Conservation (phyloP, 2,329 filamentous ascomycete species). For the Penicillium capsulatum region DNA sequence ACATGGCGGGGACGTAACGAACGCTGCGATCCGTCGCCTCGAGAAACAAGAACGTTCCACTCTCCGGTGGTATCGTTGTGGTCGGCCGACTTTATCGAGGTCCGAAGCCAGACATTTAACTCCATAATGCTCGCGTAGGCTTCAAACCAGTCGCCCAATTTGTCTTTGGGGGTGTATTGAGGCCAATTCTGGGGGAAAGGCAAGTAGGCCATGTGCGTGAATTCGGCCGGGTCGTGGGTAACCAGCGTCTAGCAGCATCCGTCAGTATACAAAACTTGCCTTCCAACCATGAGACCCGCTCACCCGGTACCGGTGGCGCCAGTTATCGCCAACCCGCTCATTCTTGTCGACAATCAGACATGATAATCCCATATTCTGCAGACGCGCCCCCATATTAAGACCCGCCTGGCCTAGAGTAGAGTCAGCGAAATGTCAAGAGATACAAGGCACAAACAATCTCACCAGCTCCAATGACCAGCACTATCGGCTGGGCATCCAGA, state of each 20-base stretch:
- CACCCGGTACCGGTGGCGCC: constrained; percentile 48
- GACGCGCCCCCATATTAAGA: constrained; percentile 40
- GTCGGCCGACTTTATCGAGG: constrained; percentile 36
- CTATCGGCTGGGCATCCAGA: constrained; percentile 35
- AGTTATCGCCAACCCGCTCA: constrained; percentile 48
- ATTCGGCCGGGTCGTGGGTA: constrained; percentile 41
- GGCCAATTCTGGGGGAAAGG: constrained; percentile 44
- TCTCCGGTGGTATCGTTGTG: constrained; percentile 37
- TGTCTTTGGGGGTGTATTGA: constrained; percentile 45
- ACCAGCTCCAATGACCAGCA: constrained; percentile 43
- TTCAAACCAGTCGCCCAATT: constrained; percentile 49
- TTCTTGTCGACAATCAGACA: constrained; percentile 46
- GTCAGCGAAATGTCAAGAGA: no score
- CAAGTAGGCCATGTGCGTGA: constrained; percentile 37
- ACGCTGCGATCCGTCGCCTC: constrained; percentile 26
- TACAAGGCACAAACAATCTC: constrained; percentile 4
- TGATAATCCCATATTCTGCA: constrained; percentile 39
- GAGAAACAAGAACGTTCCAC: constrained; percentile 39
- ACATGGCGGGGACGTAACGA: constrained; percentile 42
- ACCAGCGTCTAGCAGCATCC: constrained; percentile 18
- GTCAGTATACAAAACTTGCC: no score
- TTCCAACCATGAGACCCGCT: no score
- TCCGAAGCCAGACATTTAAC: constrained; percentile 46
- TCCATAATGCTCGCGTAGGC: constrained; percentile 49
- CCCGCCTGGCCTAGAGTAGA: constrained; percentile 39